A percentile compares a stretch with the other conserved stretches of the same genome.
Evolutionary conservation across 768 basidiomycete species (phyloP).

Genomic region (Amanita brunnescens): DNA sequence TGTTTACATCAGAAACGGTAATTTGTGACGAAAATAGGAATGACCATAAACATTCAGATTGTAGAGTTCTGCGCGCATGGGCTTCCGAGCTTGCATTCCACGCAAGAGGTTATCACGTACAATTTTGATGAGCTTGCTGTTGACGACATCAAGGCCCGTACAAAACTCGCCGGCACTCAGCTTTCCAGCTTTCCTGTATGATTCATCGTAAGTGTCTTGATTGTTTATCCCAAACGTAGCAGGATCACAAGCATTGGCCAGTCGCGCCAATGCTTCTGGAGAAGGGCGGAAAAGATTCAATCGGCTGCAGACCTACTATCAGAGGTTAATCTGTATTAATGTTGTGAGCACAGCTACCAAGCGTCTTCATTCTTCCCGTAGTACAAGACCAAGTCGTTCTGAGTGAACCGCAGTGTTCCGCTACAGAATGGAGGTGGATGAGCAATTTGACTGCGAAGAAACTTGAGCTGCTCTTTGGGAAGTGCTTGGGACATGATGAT

Average conservation of each 20-base stretch:
- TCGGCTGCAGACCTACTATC: too few species aligned
- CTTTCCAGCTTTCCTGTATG: slow-evolving; percentile 20
- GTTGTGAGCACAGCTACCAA: too few species aligned
- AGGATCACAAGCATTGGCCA: slow-evolving; percentile 13
- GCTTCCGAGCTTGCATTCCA: slow-evolving; percentile 3
- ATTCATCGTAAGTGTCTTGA: slow-evolving; percentile 19
- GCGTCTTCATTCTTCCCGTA: too few species aligned
- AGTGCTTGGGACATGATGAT: too few species aligned
- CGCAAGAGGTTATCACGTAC: slow-evolving; percentile 11
- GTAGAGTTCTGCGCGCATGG: slow-evolving; percentile 17
- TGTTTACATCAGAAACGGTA: too few species aligned
- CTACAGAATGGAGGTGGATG: too few species aligned
- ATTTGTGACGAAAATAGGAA: too few species aligned
- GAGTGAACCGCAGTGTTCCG: too few species aligned
- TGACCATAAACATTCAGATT: slow-evolving; percentile 27
- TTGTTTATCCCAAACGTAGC: slow-evolving; percentile 19
- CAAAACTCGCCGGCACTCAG: slow-evolving; percentile 14
- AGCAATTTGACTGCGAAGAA: too few species aligned
- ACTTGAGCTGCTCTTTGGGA: too few species aligned
- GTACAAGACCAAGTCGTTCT: too few species aligned
- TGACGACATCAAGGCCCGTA: slow-evolving; percentile 10
- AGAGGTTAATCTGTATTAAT: too few species aligned
- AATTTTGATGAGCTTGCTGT: slow-evolving; percentile 10
- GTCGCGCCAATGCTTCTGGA: not conserved
- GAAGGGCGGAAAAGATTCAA: not conserved